Evolutionary conservation across 23 red algal genomes (phyloP).

Genomic region (Porphyridium purpureum): DNA sequence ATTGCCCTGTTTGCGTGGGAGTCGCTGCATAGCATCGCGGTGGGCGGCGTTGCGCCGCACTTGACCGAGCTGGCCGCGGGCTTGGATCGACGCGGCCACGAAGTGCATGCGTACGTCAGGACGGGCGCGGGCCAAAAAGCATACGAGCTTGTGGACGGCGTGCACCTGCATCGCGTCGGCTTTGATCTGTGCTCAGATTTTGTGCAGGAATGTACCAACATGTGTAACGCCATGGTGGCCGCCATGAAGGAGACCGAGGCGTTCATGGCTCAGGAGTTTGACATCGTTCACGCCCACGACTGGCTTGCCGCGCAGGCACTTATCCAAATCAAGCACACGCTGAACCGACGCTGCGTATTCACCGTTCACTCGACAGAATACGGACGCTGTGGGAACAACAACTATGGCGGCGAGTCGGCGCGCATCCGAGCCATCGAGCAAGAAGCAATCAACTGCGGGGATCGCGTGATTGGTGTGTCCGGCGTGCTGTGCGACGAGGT

Average conservation of each 20-base stretch:
- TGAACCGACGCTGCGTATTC: conserved; percentile 60
- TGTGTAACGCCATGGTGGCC: conserved; percentile 86
- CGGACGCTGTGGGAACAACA: conserved; percentile 79
- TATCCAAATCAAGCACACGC: conserved; percentile 59
- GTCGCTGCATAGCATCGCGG: conserved; percentile 65
- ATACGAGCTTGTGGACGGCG: conserved; percentile 84
- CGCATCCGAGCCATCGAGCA: conserved; percentile 71
- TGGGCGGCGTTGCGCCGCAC: conserved; percentile 80
- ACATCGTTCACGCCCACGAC: conserved; percentile 78
- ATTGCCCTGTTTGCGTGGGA: conserved; percentile 91
- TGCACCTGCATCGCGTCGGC: conserved; percentile 65
- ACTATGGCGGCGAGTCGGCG: conserved; percentile 71
- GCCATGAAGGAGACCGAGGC: conserved; percentile 74
- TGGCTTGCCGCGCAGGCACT: conserved; percentile 74
- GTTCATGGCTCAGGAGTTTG: conserved; percentile 78
- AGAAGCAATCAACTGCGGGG: conserved; percentile 55
- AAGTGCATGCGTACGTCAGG: conserved; percentile 75
- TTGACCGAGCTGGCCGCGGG: conserved; percentile 74
- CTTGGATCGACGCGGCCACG: conserved; percentile 81
- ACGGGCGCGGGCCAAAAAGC: conserved; percentile 44
- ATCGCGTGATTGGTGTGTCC: conserved; percentile 65
- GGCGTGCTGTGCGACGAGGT: conserved; percentile 91
- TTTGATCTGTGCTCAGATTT: conserved; percentile 75
- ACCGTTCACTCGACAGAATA: conserved; percentile 88
- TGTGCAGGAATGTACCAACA: conserved; percentile 76